phyloP scores from a whole-genome alignment of 2,329 filamentous ascomycete genomes.

The Epichloe hybrida region DNA sequence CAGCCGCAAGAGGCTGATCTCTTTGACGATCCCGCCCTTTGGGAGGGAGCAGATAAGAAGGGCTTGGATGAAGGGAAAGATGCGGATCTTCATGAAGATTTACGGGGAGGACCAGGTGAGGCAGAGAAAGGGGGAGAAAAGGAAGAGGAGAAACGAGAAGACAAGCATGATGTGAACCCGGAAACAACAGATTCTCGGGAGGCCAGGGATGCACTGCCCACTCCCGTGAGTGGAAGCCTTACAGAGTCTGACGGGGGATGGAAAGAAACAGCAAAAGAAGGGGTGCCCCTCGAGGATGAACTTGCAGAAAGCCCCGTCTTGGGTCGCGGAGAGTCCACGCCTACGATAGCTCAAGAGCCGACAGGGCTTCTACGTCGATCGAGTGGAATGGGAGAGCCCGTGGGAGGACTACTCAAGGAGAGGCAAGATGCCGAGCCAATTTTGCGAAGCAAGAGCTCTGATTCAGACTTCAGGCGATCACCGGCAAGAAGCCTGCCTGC shows the following conservation, averaged over 20 bases:
- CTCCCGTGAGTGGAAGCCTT: slow-evolving; percentile 8
- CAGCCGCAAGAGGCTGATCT: slow-evolving; percentile 26
- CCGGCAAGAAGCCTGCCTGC: slow-evolving; percentile 33
- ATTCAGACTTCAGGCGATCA: slow-evolving; percentile 28
- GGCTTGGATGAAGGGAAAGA: slow-evolving; percentile 13
- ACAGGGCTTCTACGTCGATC: slow-evolving; percentile 18
- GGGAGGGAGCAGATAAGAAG: slow-evolving; percentile 30
- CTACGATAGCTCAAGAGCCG: slow-evolving; percentile 7
- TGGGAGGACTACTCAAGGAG: slow-evolving; percentile 19
- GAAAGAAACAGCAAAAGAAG: slow-evolving; percentile 14
- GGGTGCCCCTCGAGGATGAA: slow-evolving; percentile 13
- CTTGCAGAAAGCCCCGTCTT: slow-evolving; percentile 26
- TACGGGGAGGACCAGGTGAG: slow-evolving; percentile 16
- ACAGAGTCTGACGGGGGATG: slow-evolving; percentile 11
- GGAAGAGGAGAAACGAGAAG: slow-evolving; percentile 3
- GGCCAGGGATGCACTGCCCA: slow-evolving; percentile 7
- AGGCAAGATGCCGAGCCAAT: slow-evolving; percentile 12
- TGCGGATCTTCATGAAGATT: slow-evolving; percentile 11
- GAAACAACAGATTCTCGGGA: background rate
- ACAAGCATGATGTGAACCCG: background rate
- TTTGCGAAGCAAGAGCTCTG: slow-evolving; percentile 11
- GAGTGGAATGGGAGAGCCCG: slow-evolving; percentile 17
- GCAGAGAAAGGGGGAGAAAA: slow-evolving; percentile 2
- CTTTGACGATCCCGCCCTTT: slow-evolving; percentile 30
- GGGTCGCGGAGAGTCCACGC: slow-evolving; percentile 15